Base-by-base conservation (phyloP, 495 filamentous ascomycete species). In the Neurospora africana region DNA sequence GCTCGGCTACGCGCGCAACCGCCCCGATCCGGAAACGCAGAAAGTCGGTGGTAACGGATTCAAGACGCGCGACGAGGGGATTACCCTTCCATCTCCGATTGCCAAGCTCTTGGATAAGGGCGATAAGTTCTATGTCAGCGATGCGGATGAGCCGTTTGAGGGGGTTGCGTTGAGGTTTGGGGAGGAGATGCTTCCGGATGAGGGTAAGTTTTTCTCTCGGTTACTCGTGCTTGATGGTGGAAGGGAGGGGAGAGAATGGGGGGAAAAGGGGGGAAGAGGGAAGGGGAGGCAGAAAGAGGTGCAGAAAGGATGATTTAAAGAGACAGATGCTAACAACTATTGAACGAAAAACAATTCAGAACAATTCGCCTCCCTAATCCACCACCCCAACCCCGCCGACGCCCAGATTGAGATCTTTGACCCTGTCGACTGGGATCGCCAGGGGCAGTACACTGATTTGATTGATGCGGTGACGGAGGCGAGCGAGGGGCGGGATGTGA, bases 131-230 rank as follows among this genome's bases (percentile, higher is more conserved):
- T 96, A 95, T 79, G 79, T 87, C 5, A 93, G 90, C 70, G 93
- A 97, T 72, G 86, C 91, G 7, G 93, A 97, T 81, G 92, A 95
- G 82, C 91, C 91, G 41, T 97, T 94, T 79, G 89, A 90, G 78
- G 87, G 89, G 2, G 92, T 97, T 5, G 86, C 83, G 69, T 76
- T 97, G 75, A 82, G 81, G 72, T 94, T 86, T 86, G 82, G 85
- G 58, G 89, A 87, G 47, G 77, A 72, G 43, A 79, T 80, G 47
- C 84, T 91, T 79, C 90, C 90, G 43, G 88, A 87, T 78, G 83
- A 89, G 78, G 86, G 90, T 91, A 77, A 44, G 85, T 72, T 67
- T 78, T 68, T 38, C 37, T 38, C 37, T 38, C 30, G 30, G 30
- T 33, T 33, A 33, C 37, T 11, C 10, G 37, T 35, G 44, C 40